A percentile compares a stretch with the other conserved stretches of the same genome.
These are phyloP conservation scores for Lippia alba DNA, from an alignment of 305 asterid genomes.

Conservation along the genomic window DNA sequence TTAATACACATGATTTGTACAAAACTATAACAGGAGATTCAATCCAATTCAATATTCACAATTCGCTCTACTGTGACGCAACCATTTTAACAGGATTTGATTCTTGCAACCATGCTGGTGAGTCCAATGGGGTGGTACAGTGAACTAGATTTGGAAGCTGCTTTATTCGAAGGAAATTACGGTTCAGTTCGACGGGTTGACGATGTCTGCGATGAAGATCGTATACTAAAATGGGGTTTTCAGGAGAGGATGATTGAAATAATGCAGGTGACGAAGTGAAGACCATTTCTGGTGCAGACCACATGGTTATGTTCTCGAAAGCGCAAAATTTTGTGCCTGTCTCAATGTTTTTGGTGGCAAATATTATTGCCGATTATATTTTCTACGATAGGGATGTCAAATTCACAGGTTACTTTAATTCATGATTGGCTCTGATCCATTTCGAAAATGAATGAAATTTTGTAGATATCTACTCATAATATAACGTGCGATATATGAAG, in stretches of 20 bases:
- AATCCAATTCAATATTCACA: neutral
- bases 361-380: conserved; percentile 4
- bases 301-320: conserved; percentile 57
- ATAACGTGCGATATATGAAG: too few species aligned
- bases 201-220: conserved; percentile 43
- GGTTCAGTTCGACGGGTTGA: conserved; percentile 46
- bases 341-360: conserved; percentile 25
- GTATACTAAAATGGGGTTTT: conserved; percentile 18
- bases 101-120: conserved; percentile 48
- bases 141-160: conserved; percentile 7
- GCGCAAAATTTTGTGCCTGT: conserved; percentile 36
- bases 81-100: conserved; percentile 39
- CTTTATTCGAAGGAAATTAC: conserved; percentile 39
- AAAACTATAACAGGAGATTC: too few species aligned
- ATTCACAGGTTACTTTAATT: too few species aligned
- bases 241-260: conserved; percentile 45
- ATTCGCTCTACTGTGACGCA: neutral
- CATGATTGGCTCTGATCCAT: too few species aligned
- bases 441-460: too few species aligned
- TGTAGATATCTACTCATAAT: too few species aligned
- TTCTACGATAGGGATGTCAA: too few species aligned
- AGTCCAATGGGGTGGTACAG: conserved; percentile 31
- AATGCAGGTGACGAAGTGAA: conserved; percentile 47
- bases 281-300: conserved; percentile 45
- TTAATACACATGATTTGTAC: too few species aligned